phyloP scores from a whole-genome alignment of 192 early-diverging fungal species.

The Entomortierella lignicola region DNA sequence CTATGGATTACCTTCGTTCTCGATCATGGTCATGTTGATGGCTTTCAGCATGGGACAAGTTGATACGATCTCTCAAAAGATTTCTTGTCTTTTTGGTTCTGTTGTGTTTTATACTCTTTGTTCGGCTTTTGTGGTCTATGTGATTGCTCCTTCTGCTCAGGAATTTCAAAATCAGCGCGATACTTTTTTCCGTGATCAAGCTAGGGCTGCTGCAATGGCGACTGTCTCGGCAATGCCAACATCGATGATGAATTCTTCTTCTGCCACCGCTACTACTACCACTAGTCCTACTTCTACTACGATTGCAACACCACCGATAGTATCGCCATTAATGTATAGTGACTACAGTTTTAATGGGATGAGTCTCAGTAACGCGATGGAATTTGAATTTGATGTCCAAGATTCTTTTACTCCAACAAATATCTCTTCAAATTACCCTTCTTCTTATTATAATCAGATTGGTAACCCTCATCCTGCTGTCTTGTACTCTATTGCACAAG shows the following conservation, averaged over 20 bases:
- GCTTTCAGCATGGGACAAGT: constrained; percentile 17
- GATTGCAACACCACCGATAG: background rate
- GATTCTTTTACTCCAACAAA: background rate
- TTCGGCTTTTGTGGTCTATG: constrained; percentile 21
- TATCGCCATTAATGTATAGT: too few relatives aligned
- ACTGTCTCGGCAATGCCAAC: background rate
- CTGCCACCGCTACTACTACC: background rate
- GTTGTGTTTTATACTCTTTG: constrained; percentile 35
- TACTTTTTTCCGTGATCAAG: background rate
- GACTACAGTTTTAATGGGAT: too few relatives aligned
- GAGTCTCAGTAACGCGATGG: constrained; percentile 2
- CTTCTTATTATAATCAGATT: background rate
- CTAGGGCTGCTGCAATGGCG: background rate
- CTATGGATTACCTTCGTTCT: constrained; percentile 32
- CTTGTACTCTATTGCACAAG: background rate
- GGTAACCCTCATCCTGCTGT: constrained; percentile 1
- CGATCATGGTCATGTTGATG: constrained; percentile 20
- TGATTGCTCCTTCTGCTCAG: background rate
- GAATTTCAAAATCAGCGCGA: background rate
- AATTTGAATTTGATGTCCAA: constrained; percentile 13
- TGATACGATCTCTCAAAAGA: constrained; percentile 28
- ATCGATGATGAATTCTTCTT: background rate
- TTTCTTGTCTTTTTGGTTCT: constrained; percentile 26
- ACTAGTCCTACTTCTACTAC: background rate
- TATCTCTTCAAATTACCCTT: background rate